Percentiles rank a stretch among this genome's conserved stretches.
Conservation (phyloP, 148 eudicot species). For the Cornus controversa region DNA sequence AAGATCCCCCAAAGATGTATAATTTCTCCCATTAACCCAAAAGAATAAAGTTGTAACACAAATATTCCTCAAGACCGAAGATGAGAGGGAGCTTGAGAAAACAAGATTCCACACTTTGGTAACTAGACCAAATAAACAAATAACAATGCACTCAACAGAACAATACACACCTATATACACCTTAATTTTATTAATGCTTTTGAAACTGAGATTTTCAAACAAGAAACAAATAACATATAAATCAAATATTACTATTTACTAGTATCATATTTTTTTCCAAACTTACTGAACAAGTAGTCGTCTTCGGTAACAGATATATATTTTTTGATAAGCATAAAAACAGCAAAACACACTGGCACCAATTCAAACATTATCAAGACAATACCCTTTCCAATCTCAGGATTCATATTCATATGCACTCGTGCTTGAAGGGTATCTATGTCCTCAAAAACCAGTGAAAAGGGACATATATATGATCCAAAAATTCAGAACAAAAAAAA, state of each 20-base stretch:
- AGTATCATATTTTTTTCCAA: not conserved
- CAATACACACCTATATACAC: not conserved
- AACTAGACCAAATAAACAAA: not conserved
- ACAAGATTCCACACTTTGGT: not conserved
- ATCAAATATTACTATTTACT: too few relatives aligned
- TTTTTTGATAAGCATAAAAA: too few relatives aligned
- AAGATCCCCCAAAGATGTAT: too few relatives aligned
- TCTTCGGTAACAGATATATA: too few relatives aligned
- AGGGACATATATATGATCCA: not conserved
- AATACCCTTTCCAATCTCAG: not conserved
- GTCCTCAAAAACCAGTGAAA: not conserved
- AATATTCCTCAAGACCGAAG: not conserved
- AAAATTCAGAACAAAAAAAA: not conserved
- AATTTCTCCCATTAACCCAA: too few relatives aligned
- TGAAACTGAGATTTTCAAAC: not conserved
- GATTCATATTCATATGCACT: too few relatives aligned
- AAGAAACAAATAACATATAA: not conserved
- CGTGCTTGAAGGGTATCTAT: not conserved
- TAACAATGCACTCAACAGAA: not conserved
- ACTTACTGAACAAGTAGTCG: too few relatives aligned
- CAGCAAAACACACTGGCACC: too few relatives aligned
- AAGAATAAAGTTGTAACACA: not conserved
- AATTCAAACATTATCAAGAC: not conserved
- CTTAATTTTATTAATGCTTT: not conserved
- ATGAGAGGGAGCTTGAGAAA: not conserved